A percentile compares a stretch with the other conserved stretches of the same genome.
Conservation (phyloP, 768 basidiomycete genomes). For the Mrakia gelida region DNA sequence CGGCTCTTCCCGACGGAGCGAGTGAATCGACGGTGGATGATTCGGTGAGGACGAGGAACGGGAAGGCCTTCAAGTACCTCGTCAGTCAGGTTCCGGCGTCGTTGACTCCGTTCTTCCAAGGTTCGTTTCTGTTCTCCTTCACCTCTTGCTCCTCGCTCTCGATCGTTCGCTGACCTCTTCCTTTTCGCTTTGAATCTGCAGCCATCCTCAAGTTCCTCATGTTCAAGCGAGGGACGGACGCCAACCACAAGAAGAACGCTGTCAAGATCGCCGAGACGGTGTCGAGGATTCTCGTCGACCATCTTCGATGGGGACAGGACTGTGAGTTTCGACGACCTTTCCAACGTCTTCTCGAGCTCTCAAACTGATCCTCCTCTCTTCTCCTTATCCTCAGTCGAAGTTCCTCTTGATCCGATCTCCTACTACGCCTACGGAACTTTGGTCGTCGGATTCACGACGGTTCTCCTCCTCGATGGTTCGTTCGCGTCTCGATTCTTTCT, state of each 20-base stretch:
- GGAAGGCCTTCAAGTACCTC: constrained; percentile 70
- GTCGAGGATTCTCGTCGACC: constrained; percentile 66
- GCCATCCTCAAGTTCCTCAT: constrained; percentile 79
- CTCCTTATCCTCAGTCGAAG: constrained; percentile 2
- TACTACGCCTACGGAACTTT: constrained; percentile 50
- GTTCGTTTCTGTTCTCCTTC: constrained; percentile 48
- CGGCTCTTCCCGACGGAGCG: neutral
- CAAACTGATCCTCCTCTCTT: neutral
- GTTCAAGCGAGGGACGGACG: constrained; percentile 61
- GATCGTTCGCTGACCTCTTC: neutral
- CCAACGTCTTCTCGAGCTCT: neutral
- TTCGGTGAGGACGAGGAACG: constrained; percentile 50
- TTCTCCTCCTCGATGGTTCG: constrained; percentile 60
- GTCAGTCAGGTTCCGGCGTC: constrained; percentile 70
- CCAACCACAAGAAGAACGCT: constrained; percentile 69
- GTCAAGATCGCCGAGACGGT: constrained; percentile 62
- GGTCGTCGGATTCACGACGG: constrained; percentile 54
- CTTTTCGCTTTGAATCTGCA: constrained; percentile 40
- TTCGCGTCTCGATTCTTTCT: neutral
- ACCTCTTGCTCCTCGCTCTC: neutral
- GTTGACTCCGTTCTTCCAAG: constrained; percentile 79
- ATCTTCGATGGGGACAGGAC: constrained; percentile 54
- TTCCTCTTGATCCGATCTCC: constrained; percentile 11
- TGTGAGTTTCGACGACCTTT: neutral
- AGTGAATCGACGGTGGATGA: neutral